phyloP scores from a whole-genome alignment of 768 basidiomycete species.

The Leccinum arenicola region DNA sequence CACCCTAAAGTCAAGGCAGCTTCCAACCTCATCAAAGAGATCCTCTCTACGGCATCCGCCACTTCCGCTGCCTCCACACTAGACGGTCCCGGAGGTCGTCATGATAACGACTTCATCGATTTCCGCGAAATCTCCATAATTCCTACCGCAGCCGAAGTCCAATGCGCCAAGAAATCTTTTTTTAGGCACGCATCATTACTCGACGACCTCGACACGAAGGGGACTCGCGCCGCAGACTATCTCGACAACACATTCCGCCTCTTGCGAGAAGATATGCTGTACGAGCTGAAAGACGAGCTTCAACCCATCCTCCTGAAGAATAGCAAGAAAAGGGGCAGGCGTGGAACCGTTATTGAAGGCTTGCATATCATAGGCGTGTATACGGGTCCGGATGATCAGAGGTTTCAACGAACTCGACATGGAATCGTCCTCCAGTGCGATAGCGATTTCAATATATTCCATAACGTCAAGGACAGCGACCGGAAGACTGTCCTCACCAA shows the following conservation, averaged over 20 bases:
- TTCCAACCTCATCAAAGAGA: conserved; percentile 41
- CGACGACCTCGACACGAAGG: conserved; percentile 40
- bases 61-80: conserved; percentile 17
- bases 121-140: conserved; percentile 62
- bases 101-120: conserved; percentile 65
- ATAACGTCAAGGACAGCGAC: conserved; percentile 33
- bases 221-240: conserved; percentile 42
- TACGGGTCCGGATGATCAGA: conserved; percentile 25
- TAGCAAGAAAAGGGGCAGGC: conserved; percentile 32
- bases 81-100: conserved; percentile 56
- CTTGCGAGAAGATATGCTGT: conserved; percentile 60
- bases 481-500: conserved; percentile 39
- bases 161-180: conserved; percentile 44
- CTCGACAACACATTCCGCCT: conserved; percentile 69
- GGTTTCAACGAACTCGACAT: conserved; percentile 35
- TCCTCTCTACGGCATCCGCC: conserved; percentile 29
- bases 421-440: conserved; percentile 39
- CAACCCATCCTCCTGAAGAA: conserved; percentile 39
- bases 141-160: conserved; percentile 59
- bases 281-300: conserved; percentile 56
- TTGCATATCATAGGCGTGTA: conserved; percentile 37
- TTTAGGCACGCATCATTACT: conserved; percentile 43
- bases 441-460: conserved; percentile 37
- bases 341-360: conserved; percentile 39
- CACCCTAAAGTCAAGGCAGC: conserved; percentile 25